phyloP scores from a whole-genome alignment of 306 rosid species.

The Cajanus cajan region DNA sequence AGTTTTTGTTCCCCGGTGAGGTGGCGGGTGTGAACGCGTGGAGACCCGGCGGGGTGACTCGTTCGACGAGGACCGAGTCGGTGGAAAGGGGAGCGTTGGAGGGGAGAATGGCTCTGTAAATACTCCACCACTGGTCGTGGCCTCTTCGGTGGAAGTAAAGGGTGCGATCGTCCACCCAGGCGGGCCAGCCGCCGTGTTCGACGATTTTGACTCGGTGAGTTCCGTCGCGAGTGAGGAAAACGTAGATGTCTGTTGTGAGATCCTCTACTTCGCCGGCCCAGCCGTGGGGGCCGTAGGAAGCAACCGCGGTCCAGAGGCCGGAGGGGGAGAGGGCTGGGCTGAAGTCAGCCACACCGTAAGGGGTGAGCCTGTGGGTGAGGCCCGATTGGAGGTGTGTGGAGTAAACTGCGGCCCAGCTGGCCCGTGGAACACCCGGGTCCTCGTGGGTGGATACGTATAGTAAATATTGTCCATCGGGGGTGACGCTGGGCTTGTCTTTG shows the following conservation, averaged over 20 bases:
- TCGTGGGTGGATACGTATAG: conserved; percentile 80
- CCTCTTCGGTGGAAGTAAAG: conserved; percentile 80
- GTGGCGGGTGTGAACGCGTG: conserved; percentile 88
- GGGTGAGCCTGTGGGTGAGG: conserved; percentile 68
- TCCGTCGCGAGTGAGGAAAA: conserved; percentile 72
- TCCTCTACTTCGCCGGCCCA: conserved; percentile 86
- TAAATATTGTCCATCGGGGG: conserved; percentile 42
- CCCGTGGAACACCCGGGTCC: conserved; percentile 50
- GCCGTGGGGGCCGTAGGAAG: conserved; percentile 69
- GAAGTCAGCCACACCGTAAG: conserved; percentile 67
- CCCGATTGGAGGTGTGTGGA: conserved; percentile 65
- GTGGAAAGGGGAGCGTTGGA: conserved; percentile 34
- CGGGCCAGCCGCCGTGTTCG: conserved; percentile 94
- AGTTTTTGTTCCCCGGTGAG: conserved; percentile 61
- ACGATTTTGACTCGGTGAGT: conserved; percentile 59
- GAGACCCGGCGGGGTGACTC: conserved; percentile 81
- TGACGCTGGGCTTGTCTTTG: conserved; percentile 68
- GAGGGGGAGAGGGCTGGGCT: conserved; percentile 86
- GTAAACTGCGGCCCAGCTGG: conserved; percentile 80
- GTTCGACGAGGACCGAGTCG: conserved; percentile 53
- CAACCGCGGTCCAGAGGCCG: conserved; percentile 76
- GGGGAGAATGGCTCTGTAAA: conserved; percentile 64
- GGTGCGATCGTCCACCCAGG: conserved; percentile 75
- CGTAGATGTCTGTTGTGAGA: conserved; percentile 70
- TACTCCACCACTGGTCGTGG: conserved; percentile 76